These are phyloP conservation scores for Myriosclerotinia curreyana DNA, from an alignment of 2,329 filamentous ascomycete species.

Conservation along the genomic window DNA sequence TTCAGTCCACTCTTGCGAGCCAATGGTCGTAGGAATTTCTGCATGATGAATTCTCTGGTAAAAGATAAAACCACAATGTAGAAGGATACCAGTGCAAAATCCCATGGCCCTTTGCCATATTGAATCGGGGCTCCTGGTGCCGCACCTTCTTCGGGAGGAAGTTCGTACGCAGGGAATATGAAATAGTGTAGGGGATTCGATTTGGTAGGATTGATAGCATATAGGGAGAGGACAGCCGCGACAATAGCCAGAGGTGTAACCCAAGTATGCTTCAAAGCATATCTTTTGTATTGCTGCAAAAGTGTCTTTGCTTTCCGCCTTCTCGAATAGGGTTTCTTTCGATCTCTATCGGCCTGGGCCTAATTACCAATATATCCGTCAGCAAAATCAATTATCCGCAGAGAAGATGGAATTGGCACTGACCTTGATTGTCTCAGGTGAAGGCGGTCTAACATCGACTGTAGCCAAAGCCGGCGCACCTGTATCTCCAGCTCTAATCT, in stretches of 20 bases:
- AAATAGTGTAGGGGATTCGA: slow-evolving; percentile 77
- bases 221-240: slow-evolving; percentile 59
- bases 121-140: slow-evolving; percentile 52
- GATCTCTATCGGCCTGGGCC: slow-evolving; percentile 37
- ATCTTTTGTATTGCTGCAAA: slow-evolving; percentile 48
- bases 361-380: background rate
- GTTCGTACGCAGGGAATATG: slow-evolving; percentile 84
- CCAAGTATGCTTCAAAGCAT: slow-evolving; percentile 56
- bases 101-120: slow-evolving; percentile 83
- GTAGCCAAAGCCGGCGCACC: slow-evolving; percentile 51
- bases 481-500: slow-evolving; percentile 51
- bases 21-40: slow-evolving; percentile 76
- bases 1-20: slow-evolving; percentile 67
- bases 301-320: slow-evolving; percentile 39
- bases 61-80: slow-evolving; percentile 88
- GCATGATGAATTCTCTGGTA: slow-evolving; percentile 93
- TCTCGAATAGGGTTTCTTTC: slow-evolving; percentile 39
- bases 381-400: background rate
- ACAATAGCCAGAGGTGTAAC: slow-evolving; percentile 66
- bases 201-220: slow-evolving; percentile 70
- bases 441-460: slow-evolving; percentile 36
- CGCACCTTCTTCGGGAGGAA: slow-evolving; percentile 49
- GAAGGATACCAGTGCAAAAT: slow-evolving; percentile 83
- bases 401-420: slow-evolving; percentile 5
- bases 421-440: slow-evolving; percentile 34